Conservation (phyloP, 352 stramenopile genomes). For the Globisporangium ultimum region DNA sequence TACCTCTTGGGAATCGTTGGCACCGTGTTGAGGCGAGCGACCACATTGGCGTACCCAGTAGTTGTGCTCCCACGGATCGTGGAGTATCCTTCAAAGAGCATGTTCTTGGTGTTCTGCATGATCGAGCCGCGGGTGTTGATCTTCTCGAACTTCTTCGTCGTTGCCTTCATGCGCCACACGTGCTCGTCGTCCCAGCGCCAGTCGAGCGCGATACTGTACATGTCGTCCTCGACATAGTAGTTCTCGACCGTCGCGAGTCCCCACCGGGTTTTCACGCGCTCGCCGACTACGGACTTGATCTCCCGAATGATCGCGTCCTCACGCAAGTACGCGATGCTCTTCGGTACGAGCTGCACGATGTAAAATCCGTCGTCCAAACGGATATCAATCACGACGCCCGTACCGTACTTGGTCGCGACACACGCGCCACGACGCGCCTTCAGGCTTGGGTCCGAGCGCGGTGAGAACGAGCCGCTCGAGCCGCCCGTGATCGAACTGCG, state of each 20-base stretch:
- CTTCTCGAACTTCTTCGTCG: slow-evolving; percentile 89
- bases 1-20: slow-evolving; percentile 31
- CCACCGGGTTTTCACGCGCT: slow-evolving; percentile 83
- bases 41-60: slow-evolving; percentile 39
- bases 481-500: slow-evolving; percentile 22
- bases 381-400: slow-evolving; percentile 67
- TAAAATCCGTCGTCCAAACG: slow-evolving; percentile 69
- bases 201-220: slow-evolving; percentile 86
- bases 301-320: slow-evolving; percentile 70
- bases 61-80: slow-evolving; percentile 57
- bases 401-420: slow-evolving; percentile 76
- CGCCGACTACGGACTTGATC: slow-evolving; percentile 82
- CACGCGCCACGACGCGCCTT: slow-evolving; percentile 61
- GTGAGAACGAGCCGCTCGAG: slow-evolving; percentile 19
- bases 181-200: slow-evolving; percentile 88
- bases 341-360: slow-evolving; percentile 72
- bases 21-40: slow-evolving; percentile 59
- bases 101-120: slow-evolving; percentile 81
- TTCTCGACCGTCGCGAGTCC: slow-evolving; percentile 79
- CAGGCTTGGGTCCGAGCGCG: slow-evolving; percentile 27
- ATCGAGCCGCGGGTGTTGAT: slow-evolving; percentile 52
- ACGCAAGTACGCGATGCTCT: slow-evolving; percentile 64
- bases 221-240: slow-evolving; percentile 86
- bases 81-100: slow-evolving; percentile 75
- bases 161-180: slow-evolving; percentile 87